Conservation (phyloP, 192 early-diverging fungal species). For the Coemansia brasiliensis region DNA sequence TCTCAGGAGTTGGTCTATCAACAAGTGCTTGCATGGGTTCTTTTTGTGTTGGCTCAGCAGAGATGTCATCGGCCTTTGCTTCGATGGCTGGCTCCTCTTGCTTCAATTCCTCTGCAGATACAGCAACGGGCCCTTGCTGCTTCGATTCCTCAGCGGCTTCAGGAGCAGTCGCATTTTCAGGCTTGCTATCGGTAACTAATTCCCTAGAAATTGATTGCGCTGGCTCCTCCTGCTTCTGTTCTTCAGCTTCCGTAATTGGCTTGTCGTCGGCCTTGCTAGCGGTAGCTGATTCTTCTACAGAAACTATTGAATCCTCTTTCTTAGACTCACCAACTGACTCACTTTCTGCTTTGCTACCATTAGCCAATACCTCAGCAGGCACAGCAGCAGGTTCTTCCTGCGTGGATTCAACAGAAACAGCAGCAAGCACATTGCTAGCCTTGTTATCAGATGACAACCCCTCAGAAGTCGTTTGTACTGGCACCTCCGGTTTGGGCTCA, state of each 20-base stretch:
- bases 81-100: background rate
- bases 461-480: no score
- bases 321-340: background rate
- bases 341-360: no score
- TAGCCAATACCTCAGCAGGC: no score
- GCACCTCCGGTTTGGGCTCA: no score
- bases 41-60: background rate
- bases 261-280: background rate
- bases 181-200: background rate
- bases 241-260: background rate
- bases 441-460: no score
- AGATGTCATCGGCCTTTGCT: background rate
- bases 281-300: no score
- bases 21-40: background rate
- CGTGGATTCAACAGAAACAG: no score
- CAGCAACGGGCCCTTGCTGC: background rate
- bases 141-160: slow-evolving; percentile 5
- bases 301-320: no score
- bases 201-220: background rate
- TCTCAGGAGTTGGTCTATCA: background rate
- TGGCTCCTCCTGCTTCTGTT: background rate
- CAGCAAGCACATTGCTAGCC: no score
- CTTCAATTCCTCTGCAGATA: background rate
- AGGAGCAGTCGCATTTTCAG: background rate
- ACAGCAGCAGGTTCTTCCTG: no score